phyloP scores from a whole-genome alignment of 169 alveolate genomes.

The Hepatocystis sp. region DNA sequence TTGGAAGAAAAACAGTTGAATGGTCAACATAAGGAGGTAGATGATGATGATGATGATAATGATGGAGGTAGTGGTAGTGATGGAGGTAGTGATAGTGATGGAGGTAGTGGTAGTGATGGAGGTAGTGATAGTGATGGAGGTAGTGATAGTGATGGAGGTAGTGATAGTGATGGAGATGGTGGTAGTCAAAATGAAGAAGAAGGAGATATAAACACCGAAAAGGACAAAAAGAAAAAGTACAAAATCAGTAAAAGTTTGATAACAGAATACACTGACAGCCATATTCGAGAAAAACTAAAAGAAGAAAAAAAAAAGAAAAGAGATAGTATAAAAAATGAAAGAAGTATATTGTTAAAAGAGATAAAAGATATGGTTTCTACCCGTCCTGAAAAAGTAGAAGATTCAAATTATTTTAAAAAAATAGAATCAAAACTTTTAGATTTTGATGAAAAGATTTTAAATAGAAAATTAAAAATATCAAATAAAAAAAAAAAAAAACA shows the following conservation, averaged over 20 bases:
- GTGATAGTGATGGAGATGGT: constrained; percentile 45
- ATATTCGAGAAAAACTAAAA: constrained; percentile 58
- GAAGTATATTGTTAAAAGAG: constrained; percentile 57
- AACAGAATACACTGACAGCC: constrained; percentile 77
- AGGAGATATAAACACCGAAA: not conserved
- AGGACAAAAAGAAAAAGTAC: constrained; percentile 52
- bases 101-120: not conserved
- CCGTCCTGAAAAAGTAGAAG: constrained; percentile 78
- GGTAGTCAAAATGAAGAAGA: constrained; percentile 14
- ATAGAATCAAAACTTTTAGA: constrained; percentile 73
- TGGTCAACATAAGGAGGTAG: no score
- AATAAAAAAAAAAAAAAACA: constrained; percentile 43
- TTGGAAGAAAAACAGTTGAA: not conserved
- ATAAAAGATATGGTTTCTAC: constrained; percentile 66
- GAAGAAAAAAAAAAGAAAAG: constrained; percentile 75
- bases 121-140: constrained; percentile 9
- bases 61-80: constrained; percentile 3
- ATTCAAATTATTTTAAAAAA: constrained; percentile 77
- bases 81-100: not conserved
- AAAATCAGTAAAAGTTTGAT: constrained; percentile 72
- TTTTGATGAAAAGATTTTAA: constrained; percentile 67
- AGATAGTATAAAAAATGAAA: constrained; percentile 61
- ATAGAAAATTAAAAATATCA: constrained; percentile 39
- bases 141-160: constrained; percentile 38
- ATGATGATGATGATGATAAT: constrained; percentile 49